Evolutionary conservation across 371 early-diverging fungal genomes (phyloP), one percentile per base, ranked within the genome.

Genomic region (Basidiobolus heterosporus): DNA sequence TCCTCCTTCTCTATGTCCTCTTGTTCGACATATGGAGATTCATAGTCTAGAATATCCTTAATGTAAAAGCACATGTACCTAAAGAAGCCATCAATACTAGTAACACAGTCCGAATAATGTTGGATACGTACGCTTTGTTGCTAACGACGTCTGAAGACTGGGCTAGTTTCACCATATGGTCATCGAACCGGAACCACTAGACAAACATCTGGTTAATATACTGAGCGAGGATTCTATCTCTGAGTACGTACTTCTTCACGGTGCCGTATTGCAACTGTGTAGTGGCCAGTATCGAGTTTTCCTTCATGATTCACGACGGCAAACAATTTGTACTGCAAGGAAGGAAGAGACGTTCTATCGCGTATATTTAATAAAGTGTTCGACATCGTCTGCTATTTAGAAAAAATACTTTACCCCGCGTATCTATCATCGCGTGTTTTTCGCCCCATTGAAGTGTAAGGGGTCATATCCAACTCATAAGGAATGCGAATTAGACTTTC

Each of bases 131-230:
- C 75, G 75, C 85, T 50, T 80, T 78, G 57, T 74, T 70, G 16
- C 75, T 75, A 52, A 85, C 54, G 5, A 88, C 90, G 14, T 87
- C 87, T 45, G 71, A 70, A 45, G 80, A 75, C 24, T 66, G 64
- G 1, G 81, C 77, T 38, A 70, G 49, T 1, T 82, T 78, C 6
- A 91, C 85, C 36, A 66, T 67, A 49, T 85, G 80, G 56, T 94
- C 95, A 55, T 94, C 92, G 53, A 94, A 85, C 21, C 66, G 61
- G 58, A 84, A 92, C 95, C 95, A 94, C 80, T 85, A 58, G 50
- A 46, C 20, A 14, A 35, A 30, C 3, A 17, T 44, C 17, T 48
- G 36, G 13, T 15, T 20, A 14, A 38, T 1, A 47, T 20, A 23
- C 18, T 22, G 15, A 42, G 14, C 6, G 37, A 23, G 35, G 8